Base-by-base conservation (phyloP, 768 basidiomycete genomes). In the Mycena metata region DNA sequence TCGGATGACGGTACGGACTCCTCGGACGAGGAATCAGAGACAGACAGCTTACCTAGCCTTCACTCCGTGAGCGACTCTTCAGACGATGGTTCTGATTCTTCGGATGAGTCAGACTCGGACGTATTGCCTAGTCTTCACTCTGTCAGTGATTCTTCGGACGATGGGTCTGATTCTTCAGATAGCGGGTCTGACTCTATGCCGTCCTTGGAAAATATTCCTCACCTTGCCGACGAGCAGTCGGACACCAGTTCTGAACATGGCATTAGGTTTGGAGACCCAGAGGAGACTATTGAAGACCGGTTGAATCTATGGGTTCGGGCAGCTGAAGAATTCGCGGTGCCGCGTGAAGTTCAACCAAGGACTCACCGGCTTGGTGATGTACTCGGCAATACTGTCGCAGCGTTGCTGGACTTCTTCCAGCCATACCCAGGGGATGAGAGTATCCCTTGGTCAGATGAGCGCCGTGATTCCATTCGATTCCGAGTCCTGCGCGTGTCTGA, bases 351-450 rank as follows among this genome's bases (percentile, higher is more conserved):
- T 17, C 17, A 9, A 2, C 10, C 33, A 12, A 36, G 54, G 41
- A 39, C 43, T 11, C 58, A 46, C 33, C 43, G 6, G 4, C 24
- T 60, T 6, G 58, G 58, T 17, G 45, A 60, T 33, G 58, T 60
- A 15, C 26, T 60, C 7, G 58, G 58, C 19, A 36, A 60, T 21
- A n/a, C n/a, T n/a, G n/a, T n/a, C n/a, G n/a, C n/a, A n/a, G n/a
- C n/a, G n/a, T n/a, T n/a, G 43, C 24, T 60, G 43, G 45, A 47
- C 6, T 49, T 46, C 33, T 47, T 16, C 8, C 26, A 39, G n/a
- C n/a, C n/a, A n/a, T n/a, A n/a, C n/a, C n/a, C n/a, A n/a, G n/a
- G n/a, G n/a, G n/a, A n/a, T n/a, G n/a, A n/a, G n/a, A n/a, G n/a
- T n/a, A n/a, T n/a, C n/a, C n/a, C n/a, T n/a, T n/a, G n/a, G n/a